Evolutionary conservation across 129 eudicot genomes (phyloP).

Genomic region (Arctium lappa): DNA sequence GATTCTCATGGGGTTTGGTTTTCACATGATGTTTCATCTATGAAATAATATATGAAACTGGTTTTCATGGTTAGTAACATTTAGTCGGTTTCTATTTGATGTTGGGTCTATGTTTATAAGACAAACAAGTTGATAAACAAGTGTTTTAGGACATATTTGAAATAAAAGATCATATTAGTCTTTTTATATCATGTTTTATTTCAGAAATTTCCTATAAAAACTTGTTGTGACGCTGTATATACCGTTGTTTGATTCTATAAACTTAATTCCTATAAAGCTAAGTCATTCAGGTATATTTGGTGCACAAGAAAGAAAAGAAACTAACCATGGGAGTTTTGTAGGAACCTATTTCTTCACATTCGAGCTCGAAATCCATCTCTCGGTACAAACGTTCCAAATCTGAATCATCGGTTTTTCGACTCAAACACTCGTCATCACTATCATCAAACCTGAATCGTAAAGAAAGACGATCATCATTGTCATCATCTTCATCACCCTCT

Average conservation of each 20-base stretch:
- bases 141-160: no score
- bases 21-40: no score
- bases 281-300: not conserved
- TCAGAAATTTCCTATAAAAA: no score
- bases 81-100: no score
- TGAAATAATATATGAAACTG: no score
- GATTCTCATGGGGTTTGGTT: no score
- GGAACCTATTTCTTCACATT: constrained; percentile 30
- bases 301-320: not conserved
- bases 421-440: constrained; percentile 22
- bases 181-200: no score
- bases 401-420: constrained; percentile 19
- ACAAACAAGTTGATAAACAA: no score
- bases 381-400: constrained; percentile 17
- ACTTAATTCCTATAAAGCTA: not conserved
- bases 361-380: constrained; percentile 25
- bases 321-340: constrained; percentile 17
- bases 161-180: no score
- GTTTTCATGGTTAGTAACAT: no score
- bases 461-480: not conserved
- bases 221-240: no score
- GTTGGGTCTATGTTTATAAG: no score
- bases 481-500: not conserved
- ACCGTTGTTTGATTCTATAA: not conserved
- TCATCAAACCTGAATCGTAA: constrained; percentile 45